phyloP scores from a whole-genome alignment of 2,329 filamentous ascomycete species.

The Sporothrix dimorphospora region DNA sequence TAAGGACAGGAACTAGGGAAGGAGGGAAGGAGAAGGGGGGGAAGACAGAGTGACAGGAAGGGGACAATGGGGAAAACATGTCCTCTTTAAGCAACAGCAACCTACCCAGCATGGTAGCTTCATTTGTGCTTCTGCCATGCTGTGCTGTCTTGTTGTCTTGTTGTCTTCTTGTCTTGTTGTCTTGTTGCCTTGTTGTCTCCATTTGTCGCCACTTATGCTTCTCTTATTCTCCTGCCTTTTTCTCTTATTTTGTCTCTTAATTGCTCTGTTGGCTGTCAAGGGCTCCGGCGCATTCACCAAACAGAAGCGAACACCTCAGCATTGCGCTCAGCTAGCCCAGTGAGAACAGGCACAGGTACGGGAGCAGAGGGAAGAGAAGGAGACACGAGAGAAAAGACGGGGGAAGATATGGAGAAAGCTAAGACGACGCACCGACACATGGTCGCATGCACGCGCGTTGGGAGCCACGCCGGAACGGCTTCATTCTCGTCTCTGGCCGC shows the following conservation, averaged over 20 bases:
- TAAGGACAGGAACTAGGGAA: conserved; percentile 24
- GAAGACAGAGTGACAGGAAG: conserved; percentile 22
- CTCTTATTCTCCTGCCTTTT: neutral
- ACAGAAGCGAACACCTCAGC: conserved; percentile 30
- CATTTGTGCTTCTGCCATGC: neutral
- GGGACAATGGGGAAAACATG: conserved; percentile 24
- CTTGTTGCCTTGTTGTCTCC: neutral
- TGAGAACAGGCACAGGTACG: neutral
- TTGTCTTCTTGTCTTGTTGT: neutral
- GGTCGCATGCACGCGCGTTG: neutral
- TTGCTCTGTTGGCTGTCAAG: conserved; percentile 31
- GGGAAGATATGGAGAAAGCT: neutral
- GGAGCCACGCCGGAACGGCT: neutral
- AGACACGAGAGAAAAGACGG: neutral
- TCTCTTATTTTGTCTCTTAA: conserved; percentile 3
- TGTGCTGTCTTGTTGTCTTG: neutral
- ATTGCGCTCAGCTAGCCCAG: conserved; percentile 25
- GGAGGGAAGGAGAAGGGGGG: conserved; percentile 11
- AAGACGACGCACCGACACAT: conserved; percentile 18
- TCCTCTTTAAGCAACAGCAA: conserved; percentile 31
- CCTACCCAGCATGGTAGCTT: neutral
- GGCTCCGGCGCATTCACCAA: conserved; percentile 32
- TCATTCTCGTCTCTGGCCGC: neutral
- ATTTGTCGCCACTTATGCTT: neutral
- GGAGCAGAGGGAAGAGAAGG: neutral